A percentile compares a stretch with the other conserved stretches of the same genome.
phyloP scores from a whole-genome alignment of 495 filamentous ascomycete genomes.

The Xylaria nigripes region DNA sequence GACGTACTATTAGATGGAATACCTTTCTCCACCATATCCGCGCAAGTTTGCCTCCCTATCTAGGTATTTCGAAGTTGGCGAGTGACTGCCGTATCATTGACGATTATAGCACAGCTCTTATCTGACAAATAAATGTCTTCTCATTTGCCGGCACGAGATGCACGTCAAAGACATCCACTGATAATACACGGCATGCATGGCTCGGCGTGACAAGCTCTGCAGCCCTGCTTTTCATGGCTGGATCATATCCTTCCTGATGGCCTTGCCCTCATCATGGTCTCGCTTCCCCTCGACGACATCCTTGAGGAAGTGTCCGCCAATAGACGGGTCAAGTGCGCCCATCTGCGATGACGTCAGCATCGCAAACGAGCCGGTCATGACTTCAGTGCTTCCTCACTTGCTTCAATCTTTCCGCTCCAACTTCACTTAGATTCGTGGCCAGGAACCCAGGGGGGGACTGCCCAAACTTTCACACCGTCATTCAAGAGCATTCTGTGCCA shows the following conservation, averaged over 20 bases:
- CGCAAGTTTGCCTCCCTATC: background rate
- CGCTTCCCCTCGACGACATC: conserved; percentile 40
- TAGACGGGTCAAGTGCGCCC: conserved; percentile 36
- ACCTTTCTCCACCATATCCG: background rate
- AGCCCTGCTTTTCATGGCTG: conserved; percentile 32
- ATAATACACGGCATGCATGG: no score
- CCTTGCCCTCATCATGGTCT: conserved; percentile 42
- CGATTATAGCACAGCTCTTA: no score
- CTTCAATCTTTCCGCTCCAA: conserved; percentile 26
- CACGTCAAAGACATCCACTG: background rate
- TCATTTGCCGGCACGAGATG: background rate
- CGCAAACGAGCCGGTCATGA: background rate
- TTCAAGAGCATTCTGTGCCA: conserved; percentile 45
- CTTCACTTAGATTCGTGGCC: conserved; percentile 43
- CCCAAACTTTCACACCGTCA: conserved; percentile 55
- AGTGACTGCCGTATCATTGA: no score
- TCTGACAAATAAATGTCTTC: background rate
- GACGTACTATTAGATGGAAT: no score
- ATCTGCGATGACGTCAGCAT: conserved; percentile 10
- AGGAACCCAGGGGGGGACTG: conserved; percentile 48
- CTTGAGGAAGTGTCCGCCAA: conserved; percentile 38
- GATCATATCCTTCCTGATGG: conserved; percentile 27
- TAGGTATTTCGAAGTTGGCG: no score
- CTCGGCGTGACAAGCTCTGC: background rate
- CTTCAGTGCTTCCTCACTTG: conserved; percentile 16